Evolutionary conservation across 1,139 yeast genomes (phyloP).

Genomic region (Candida glucosophila): DNA sequence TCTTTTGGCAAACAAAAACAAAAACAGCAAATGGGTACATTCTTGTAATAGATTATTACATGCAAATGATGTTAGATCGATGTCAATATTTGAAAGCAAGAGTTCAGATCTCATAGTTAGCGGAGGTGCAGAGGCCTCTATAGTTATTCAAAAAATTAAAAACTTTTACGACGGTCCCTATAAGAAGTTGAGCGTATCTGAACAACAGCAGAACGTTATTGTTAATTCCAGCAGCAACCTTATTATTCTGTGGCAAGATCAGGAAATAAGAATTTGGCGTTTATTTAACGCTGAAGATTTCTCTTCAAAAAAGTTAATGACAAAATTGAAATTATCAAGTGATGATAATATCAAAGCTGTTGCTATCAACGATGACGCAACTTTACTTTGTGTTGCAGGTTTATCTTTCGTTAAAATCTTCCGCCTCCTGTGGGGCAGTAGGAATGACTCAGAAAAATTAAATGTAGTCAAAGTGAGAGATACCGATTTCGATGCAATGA

Average conservation of each 20-base stretch:
- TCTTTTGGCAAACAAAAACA: constrained; percentile 25
- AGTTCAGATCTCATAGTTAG: constrained; percentile 65
- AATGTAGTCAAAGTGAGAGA: constrained; percentile 48
- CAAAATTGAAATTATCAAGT: constrained; percentile 60
- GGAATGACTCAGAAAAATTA: constrained; percentile 24
- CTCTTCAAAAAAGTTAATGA: constrained; percentile 36
- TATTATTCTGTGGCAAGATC: constrained; percentile 76
- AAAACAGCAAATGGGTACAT: constrained; percentile 65
- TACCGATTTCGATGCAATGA: constrained; percentile 31
- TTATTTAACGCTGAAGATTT: constrained; percentile 25
- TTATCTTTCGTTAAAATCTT: constrained; percentile 63
- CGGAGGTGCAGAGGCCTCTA: constrained; percentile 83
- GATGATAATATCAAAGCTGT: constrained; percentile 77
- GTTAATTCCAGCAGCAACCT: constrained; percentile 41
- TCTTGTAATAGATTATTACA: constrained; percentile 73
- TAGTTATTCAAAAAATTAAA: constrained; percentile 62
- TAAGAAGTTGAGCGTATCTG: constrained; percentile 60
- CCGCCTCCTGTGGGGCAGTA: constrained; percentile 34
- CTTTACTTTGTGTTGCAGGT: constrained; percentile 64
- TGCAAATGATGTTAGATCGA: constrained; percentile 81
- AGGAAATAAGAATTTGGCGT: constrained; percentile 74
- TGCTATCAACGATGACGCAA: constrained; percentile 58
- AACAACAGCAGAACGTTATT: constrained; percentile 50
- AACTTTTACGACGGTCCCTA: constrained; percentile 71
- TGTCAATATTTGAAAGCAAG: constrained; percentile 63